A percentile compares a stretch with the other conserved stretches of the same genome.
phyloP scores from a whole-genome alignment of 768 basidiomycete species.

The Leccinum pellstonianum region DNA sequence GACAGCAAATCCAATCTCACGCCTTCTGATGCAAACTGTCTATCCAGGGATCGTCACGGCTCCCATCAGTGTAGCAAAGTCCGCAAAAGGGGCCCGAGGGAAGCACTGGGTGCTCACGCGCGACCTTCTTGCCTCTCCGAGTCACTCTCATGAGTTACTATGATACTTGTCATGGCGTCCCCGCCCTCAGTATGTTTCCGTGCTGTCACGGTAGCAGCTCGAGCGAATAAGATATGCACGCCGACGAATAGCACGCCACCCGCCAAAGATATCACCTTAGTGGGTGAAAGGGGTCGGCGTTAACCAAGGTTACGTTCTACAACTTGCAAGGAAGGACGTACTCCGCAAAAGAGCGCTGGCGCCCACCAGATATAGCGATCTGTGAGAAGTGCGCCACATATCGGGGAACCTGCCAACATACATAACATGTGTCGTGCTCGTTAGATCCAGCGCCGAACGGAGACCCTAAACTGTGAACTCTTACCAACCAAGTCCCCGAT shows the following conservation, averaged over 20 bases:
- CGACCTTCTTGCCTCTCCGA: background rate
- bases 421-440: conserved; percentile 11
- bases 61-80: background rate
- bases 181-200: background rate
- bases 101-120: background rate
- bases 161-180: background rate
- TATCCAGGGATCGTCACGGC: background rate
- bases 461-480: background rate
- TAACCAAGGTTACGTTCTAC: background rate
- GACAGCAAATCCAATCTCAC: background rate
- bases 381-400: conserved; percentile 55
- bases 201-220: too few species aligned
- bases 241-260: conserved; percentile 9
- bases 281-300: background rate
- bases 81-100: background rate
- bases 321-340: conserved; percentile 11
- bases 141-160: background rate
- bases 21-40: background rate
- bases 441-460: too few species aligned
- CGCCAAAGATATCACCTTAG: conserved; percentile 12
- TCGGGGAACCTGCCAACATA: conserved; percentile 46
- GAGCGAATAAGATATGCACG: conserved; percentile 12
- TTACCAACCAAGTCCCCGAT: conserved; percentile 24
- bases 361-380: conserved; percentile 54
- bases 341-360: conserved; percentile 52